Percentiles rank a stretch among this genome's conserved stretches.
Evolutionary conservation across 2,329 filamentous ascomycete genomes (phyloP).

Genomic region (Fusarium devonianum): DNA sequence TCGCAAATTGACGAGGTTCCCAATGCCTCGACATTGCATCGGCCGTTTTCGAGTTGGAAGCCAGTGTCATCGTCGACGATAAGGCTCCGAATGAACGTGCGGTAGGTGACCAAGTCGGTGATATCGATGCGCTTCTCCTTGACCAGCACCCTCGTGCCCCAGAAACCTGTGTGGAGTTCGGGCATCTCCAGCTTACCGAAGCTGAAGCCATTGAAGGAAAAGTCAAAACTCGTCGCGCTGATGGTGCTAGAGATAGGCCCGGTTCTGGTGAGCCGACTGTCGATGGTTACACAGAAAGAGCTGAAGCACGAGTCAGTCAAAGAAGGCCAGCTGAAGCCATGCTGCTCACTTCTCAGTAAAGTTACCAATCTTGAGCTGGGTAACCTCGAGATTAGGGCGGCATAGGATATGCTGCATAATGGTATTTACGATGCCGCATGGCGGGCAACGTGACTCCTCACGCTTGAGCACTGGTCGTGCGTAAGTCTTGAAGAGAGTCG

Average conservation of each 20-base stretch:
- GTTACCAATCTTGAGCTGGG: conserved; percentile 42
- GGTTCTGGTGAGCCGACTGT: conserved; percentile 43
- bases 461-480: conserved; percentile 32
- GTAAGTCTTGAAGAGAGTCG: conserved; percentile 39
- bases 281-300: conserved; percentile 42
- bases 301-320: conserved; percentile 27
- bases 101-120: conserved; percentile 40
- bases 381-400: conserved; percentile 40
- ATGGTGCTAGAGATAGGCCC: conserved; percentile 44
- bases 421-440: conserved; percentile 36
- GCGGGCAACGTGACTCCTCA: conserved; percentile 8
- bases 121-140: conserved; percentile 42
- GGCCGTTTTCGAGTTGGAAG: conserved; percentile 42
- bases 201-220: conserved; percentile 42
- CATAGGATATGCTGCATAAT: conserved; percentile 42
- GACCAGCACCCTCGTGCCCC: conserved; percentile 40
- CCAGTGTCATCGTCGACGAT: conserved; percentile 40
- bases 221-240: conserved; percentile 39
- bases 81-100: conserved; percentile 44
- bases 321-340: not conserved
- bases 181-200: conserved; percentile 45
- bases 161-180: conserved; percentile 40
- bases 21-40: conserved; percentile 40
- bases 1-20: conserved; percentile 30
- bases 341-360: conserved; percentile 42